Base-by-base conservation (phyloP, 495 filamentous ascomycete genomes). In the Bombardia bombarda region DNA sequence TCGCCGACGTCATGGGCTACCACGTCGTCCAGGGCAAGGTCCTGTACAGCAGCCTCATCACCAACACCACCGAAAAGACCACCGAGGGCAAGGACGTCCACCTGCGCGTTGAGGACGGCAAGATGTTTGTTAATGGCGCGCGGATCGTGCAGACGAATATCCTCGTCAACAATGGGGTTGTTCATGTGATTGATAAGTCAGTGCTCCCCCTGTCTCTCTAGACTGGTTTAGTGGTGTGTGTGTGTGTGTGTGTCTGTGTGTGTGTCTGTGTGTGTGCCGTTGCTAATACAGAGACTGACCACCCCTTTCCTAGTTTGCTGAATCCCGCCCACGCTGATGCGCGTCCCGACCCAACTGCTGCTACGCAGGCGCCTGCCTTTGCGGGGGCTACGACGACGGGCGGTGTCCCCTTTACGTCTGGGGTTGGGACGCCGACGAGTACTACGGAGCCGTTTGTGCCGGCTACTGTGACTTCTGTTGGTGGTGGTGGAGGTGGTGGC, bases 121-220 rank as follows among this genome's bases (percentile, higher is more conserved):
- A 50, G 12, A 41, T 62, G 10, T 65, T 49, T 43, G 65, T 69
- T 33, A 69, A 71, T 38, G 57, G 59, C 14, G 69, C 62, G 10
- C 44, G 51, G 35, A 50, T 66, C 14, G 38, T 62, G 10, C 28
- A 61, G 23, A 47, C 75, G 2, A 71, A 87, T 54, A 59, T 87
- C 3, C 66, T 88, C 0, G 50, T 82, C 36, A 62, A 62, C 17
- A 84, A 84, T 38, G 84, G 84, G 44, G 82, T 87, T 8, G 59
- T 85, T 4, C 82, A 86, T 52, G 58, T 84, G 23, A 73, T 84
- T 46, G 77, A 84, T 47, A 62, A 59, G 75, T 70, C 46, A 49
- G 59, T 53, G 13, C 4, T 22, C 2, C 17, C 3, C 9, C 7
- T 32, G 12, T 20, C 30, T 42, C n/a, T 23, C 2, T 30, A 8